These are phyloP conservation scores for Boletus rubropictus DNA, from an alignment of 768 basidiomycete species.

Conservation along the genomic window DNA sequence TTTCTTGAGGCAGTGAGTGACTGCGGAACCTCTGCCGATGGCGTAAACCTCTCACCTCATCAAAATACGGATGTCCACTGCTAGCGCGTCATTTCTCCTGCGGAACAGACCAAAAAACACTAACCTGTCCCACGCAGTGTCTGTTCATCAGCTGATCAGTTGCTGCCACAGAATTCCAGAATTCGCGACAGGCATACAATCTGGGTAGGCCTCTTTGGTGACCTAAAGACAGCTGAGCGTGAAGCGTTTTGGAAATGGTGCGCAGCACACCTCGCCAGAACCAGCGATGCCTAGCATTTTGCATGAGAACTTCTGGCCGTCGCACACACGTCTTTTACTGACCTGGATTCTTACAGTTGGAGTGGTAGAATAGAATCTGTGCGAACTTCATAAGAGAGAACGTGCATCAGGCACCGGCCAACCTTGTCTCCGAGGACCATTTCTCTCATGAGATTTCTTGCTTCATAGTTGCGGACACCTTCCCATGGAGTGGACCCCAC, in stretches of 20 bases:
- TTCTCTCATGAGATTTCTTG: constrained; percentile 76
- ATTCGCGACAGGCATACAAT: constrained; percentile 49
- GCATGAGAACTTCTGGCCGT: constrained; percentile 3
- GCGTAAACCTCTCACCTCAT: constrained; percentile 43
- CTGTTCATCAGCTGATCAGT: constrained; percentile 35
- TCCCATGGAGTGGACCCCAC: constrained; percentile 74
- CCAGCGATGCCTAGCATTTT: constrained; percentile 64
- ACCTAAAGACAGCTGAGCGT: constrained; percentile 41
- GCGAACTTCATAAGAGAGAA: not conserved
- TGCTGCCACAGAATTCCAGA: not conserved
- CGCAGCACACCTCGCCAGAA: constrained; percentile 62
- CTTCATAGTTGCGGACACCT: constrained; percentile 82
- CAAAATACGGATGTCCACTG: constrained; percentile 75
- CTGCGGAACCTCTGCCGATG: not conserved
- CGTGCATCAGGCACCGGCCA: constrained; percentile 3
- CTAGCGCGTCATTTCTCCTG: constrained; percentile 6
- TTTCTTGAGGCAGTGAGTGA: constrained; percentile 48
- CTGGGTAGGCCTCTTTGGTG: constrained; percentile 81
- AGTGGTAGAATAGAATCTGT: constrained; percentile 82
- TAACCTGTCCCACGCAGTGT: constrained; percentile 86
- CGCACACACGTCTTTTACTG: constrained; percentile 9
- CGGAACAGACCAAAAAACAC: constrained; percentile 20
- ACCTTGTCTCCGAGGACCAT: constrained; percentile 77
- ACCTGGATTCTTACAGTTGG: constrained; percentile 82
- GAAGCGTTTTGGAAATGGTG: not conserved